A percentile compares a stretch with the other conserved stretches of the same genome.
Evolutionary conservation across 257 asterid genomes (phyloP).

Genomic region (Handroanthus guayacan): DNA sequence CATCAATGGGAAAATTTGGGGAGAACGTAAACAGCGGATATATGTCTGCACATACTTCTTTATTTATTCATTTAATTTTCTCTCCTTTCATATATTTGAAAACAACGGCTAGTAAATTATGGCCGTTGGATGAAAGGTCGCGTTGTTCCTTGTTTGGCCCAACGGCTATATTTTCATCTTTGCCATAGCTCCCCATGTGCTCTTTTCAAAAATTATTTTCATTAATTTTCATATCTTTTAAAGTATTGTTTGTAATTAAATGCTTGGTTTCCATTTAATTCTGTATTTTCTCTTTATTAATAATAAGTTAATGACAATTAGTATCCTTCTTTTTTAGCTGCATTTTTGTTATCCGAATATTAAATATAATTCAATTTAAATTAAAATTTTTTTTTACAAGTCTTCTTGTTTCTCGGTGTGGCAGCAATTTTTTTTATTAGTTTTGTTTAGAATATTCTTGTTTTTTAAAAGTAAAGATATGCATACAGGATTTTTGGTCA

Average conservation of each 20-base stretch:
- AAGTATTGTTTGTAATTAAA: slow-evolving; percentile 24
- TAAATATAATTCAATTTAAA: no score
- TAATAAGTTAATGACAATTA: slow-evolving; percentile 8
- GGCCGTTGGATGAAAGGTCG: slow-evolving; percentile 57
- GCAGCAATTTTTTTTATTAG: neutral
- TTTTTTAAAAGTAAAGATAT: neutral
- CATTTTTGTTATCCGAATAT: neutral
- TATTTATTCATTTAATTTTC: slow-evolving; percentile 1
- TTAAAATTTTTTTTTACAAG: no score
- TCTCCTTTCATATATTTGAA: slow-evolving; percentile 48
- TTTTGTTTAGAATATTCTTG: no score
- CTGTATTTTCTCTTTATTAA: slow-evolving; percentile 11
- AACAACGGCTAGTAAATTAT: slow-evolving; percentile 72
- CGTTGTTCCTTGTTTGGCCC: slow-evolving; percentile 37
- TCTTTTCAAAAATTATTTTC: slow-evolving; percentile 24
- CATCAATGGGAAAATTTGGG: slow-evolving; percentile 20
- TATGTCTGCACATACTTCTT: slow-evolving; percentile 38
- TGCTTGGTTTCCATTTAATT: slow-evolving; percentile 25
- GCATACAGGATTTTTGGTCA: neutral
- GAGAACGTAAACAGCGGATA: slow-evolving; percentile 52
- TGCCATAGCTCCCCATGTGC: slow-evolving; percentile 30
- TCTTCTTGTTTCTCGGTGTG: no score
- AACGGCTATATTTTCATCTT: slow-evolving; percentile 40
- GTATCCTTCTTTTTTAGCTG: neutral
- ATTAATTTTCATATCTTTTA: slow-evolving; percentile 12